These are phyloP conservation scores for Clathrospora elynae DNA, from an alignment of 2,329 filamentous ascomycete genomes.

Conservation along the genomic window DNA sequence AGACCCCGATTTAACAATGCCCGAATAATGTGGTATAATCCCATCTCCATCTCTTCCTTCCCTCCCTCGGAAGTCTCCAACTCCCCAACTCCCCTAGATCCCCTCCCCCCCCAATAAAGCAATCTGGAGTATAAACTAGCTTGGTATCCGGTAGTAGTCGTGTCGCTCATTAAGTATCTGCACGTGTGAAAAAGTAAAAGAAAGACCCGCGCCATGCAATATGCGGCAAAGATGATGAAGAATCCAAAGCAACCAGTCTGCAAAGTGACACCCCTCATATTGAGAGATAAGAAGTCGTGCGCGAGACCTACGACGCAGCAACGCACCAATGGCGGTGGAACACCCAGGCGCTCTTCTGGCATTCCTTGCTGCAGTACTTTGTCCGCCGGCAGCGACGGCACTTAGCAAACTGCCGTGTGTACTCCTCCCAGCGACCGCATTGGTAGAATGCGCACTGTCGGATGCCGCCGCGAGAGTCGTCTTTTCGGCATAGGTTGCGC, in stretches of 20 bases:
- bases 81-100: constrained; percentile 31
- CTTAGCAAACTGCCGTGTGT: constrained; percentile 94
- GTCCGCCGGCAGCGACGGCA: constrained; percentile 94
- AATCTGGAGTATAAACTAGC: constrained; percentile 31
- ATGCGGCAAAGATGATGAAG: constrained; percentile 44
- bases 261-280: no score
- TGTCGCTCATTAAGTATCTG: constrained; percentile 49
- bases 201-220: constrained; percentile 49
- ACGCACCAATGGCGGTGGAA: constrained; percentile 99
- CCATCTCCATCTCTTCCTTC: constrained; percentile 10
- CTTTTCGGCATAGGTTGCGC: constrained; percentile 97
- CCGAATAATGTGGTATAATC: constrained; percentile 41
- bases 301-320: constrained; percentile 60
- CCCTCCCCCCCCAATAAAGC: constrained; percentile 28
- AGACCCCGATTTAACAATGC: constrained; percentile 15
- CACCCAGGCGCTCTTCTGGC: constrained; percentile 98
- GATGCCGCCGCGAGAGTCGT: constrained; percentile 91
- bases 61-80: constrained; percentile 21
- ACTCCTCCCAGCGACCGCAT: constrained; percentile 98
- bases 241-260: no score
- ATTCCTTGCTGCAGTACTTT: constrained; percentile 99
- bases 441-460: constrained; percentile 97
- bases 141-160: constrained; percentile 47
- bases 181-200: constrained; percentile 38
- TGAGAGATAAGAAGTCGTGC: constrained; percentile 26